Base-by-base conservation (phyloP, 2,329 filamentous ascomycete species). In the Paraphoma sp. region DNA sequence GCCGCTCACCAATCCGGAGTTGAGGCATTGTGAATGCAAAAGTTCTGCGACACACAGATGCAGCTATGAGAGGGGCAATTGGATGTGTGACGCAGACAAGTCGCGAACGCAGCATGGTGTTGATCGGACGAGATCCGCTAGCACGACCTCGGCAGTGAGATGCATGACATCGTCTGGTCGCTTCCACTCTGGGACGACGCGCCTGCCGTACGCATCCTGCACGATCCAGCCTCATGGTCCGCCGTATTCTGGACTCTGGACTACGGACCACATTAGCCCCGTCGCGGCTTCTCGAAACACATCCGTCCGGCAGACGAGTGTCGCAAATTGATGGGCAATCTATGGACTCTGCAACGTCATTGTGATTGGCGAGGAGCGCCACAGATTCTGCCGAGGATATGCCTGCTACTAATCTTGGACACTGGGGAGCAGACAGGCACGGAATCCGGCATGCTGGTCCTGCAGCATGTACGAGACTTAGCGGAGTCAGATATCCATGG, bases 1-100 rank as follows among this genome's bases (percentile, higher is more conserved):
- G 54, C 46, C 46, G 62, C 69, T 47, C 70, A 74, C 72, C 65
- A 60, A 75, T 70, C 36, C 68, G 64, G 54, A 64, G 67, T 45
- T 68, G 63, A 17, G 64, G 64, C 72, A 74, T 75, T 53, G 71
- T 62, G 36, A 60, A 60, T 28, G 58, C 57, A 14, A 60, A 38
- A 1, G 18, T 45, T 57, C 54, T 58, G 17, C 45, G 59, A 28
- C 28, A 11, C 23, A 52, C 10, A 40, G 10, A 16, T 28, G 31
- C 14, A 23, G 40, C 46, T 14, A n/a, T 23, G 14, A 48, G 43
- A 10, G 28, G 44, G 10, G 51, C 17, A 33, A 38, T 48, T 38
- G 53, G 31, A 41, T 31, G 62, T 45, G 59, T 49, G 41, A 56
- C 18, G 49, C 56, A 63, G 51, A 52, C 54, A 44, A 67, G 57